Base-by-base conservation (phyloP, 208 protist genomes). In the Leishmania gerbilli region DNA sequence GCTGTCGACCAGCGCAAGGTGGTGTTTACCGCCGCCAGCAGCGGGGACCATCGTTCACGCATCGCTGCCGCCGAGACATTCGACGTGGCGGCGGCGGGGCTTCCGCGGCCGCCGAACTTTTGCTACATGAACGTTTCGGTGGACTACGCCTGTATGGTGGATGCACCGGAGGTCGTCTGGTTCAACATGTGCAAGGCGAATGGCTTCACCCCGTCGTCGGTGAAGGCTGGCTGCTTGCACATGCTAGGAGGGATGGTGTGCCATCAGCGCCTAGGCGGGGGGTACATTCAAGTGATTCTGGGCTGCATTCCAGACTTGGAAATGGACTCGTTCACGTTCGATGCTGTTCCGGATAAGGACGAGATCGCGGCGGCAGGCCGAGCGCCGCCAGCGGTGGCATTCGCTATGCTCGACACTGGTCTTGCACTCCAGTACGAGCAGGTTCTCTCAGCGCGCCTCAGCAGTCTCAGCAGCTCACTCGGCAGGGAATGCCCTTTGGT, bases 111-210 rank as follows among this genome's bases (percentile, higher is more conserved):
- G 42, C 92, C 94, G 1, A 97, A 97, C 79, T 96, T 97, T 75
- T 97, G 94, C 68, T 92, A 94, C 83, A 86, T 96, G 82, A 91
- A 88, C 72, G 83, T 97, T 45, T 95, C 91, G 8, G 79, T 96
- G 0, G 94, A 97, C 75, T 95, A 94, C 81, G 85, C 81, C 1
- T 89, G 76, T 2, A 97, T 97, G 94, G 83, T 97, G 37, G 94
- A 97, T 79, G 88, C 92, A 4, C 94, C 92, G 3, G 90, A 95
- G 76, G 94, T 97, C 8, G 84, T 97, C n/a, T 97, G 94, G 93
- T 92, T 90, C 71, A 95, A 94, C 79, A 77, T 97, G 81, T 96
- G 92, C 87, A 87, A 79, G 31, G 86, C 84, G 7, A 96, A 96
- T 76, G 87, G 76, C 17, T 84, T 95, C 3, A 94, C 89, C 0